Conservation (phyloP, 495 filamentous ascomycete genomes). For the Aspergillus homomorphus region DNA sequence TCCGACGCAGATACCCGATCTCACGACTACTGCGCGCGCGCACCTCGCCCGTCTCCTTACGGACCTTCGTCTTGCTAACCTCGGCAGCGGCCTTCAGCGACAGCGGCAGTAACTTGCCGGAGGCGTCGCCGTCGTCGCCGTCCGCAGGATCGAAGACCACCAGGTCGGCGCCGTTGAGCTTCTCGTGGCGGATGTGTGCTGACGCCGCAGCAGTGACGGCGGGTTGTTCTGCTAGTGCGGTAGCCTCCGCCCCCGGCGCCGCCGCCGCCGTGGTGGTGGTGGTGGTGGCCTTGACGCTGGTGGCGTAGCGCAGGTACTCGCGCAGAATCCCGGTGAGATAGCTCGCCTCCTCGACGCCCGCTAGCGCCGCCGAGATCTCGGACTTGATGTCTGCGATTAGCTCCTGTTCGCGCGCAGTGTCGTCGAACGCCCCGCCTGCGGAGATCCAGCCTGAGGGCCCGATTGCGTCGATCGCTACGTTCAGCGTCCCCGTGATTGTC, state of each 20-base stretch:
- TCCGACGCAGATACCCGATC: constrained; percentile 67
- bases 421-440: constrained; percentile 36
- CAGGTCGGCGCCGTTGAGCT: constrained; percentile 44
- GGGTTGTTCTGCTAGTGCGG: neutral
- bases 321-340: constrained; percentile 64
- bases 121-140: constrained; percentile 33
- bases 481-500: constrained; percentile 62
- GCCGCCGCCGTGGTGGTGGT: neutral
- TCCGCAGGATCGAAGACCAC: constrained; percentile 33
- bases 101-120: constrained; percentile 54
- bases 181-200: constrained; percentile 35
- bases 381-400: constrained; percentile 63
- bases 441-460: constrained; percentile 79
- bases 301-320: constrained; percentile 66
- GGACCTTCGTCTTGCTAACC: constrained; percentile 48
- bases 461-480: constrained; percentile 77
- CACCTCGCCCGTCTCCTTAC: constrained; percentile 52
- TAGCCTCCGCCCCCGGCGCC: neutral
- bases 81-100: constrained; percentile 67
- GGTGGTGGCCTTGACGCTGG: constrained; percentile 32
- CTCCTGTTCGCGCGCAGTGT: constrained; percentile 56
- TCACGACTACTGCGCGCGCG: constrained; percentile 62
- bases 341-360: constrained; percentile 70
- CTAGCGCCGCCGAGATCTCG: constrained; percentile 72
- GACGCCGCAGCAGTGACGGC: too few relatives aligned